phyloP scores from a whole-genome alignment of 306 rosid genomes.

The Cucurbita maxima region DNA sequence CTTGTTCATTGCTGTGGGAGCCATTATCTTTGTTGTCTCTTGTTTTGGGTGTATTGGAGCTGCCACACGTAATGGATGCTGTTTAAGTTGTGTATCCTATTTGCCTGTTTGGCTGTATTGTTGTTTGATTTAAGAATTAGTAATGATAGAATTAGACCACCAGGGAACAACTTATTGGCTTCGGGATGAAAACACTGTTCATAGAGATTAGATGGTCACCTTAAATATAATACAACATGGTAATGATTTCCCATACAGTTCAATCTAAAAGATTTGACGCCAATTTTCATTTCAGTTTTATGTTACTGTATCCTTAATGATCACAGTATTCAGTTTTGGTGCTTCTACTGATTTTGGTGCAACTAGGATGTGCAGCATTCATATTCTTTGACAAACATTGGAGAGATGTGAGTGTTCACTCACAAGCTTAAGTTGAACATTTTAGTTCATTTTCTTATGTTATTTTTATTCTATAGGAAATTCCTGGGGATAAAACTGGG shows the following conservation, averaged over 20 bases:
- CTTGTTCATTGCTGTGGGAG: constrained; percentile 74
- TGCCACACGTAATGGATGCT: constrained; percentile 60
- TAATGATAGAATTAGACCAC: neutral
- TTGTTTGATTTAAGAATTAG: neutral
- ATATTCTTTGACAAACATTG: constrained; percentile 80
- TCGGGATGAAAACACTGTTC: neutral
- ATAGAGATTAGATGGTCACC: neutral
- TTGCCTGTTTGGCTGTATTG: neutral
- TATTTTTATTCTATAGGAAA: constrained; percentile 32
- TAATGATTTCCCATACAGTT: neutral
- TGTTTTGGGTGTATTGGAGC: constrained; percentile 82
- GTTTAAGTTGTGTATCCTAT: constrained; percentile 87
- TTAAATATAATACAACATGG: neutral
- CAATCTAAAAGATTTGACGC: neutral
- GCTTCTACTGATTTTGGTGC: constrained; percentile 56
- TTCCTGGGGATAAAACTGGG: constrained; percentile 69
- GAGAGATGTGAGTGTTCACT: constrained; percentile 47
- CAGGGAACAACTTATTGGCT: neutral
- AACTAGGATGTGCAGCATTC: constrained; percentile 77
- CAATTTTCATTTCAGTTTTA: neutral
- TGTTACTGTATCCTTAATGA: constrained; percentile 40
- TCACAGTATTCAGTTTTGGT: constrained; percentile 59
- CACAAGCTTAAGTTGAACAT: constrained; percentile 10
- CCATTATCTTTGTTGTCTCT: constrained; percentile 50
- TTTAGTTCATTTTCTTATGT: neutral